Evolutionary conservation across 2,329 filamentous ascomycete species (phyloP).

Genomic region (Pseudogymnoascus sp.): DNA sequence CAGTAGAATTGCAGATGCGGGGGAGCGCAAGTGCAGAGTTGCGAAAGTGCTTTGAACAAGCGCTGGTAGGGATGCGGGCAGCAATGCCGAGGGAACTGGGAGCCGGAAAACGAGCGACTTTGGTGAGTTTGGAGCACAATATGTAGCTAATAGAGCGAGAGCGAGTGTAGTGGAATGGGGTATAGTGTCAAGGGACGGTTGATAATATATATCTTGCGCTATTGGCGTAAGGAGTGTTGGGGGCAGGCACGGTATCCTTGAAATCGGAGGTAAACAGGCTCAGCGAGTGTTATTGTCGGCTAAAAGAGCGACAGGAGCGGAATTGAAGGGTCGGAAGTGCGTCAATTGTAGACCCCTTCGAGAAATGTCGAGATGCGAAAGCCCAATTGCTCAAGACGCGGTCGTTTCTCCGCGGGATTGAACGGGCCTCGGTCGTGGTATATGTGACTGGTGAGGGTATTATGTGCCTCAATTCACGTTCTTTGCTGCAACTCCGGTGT

Average conservation of each 20-base stretch:
- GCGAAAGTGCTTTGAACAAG: not conserved
- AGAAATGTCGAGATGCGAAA: not conserved
- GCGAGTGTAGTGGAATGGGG: not conserved
- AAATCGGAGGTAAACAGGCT: not conserved
- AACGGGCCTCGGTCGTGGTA: not conserved
- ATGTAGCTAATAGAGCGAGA: not conserved
- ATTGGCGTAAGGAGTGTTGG: not conserved
- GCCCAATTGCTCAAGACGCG: not conserved
- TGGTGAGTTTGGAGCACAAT: not conserved
- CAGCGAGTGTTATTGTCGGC: constrained; percentile 3
- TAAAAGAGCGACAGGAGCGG: constrained; percentile 1
- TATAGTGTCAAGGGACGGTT: not conserved
- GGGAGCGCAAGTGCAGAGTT: not conserved
- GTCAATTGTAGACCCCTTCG: constrained; percentile 2
- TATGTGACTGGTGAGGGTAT: not conserved
- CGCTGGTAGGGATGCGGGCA: not conserved
- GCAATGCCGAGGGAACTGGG: not conserved
- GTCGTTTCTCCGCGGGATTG: not conserved
- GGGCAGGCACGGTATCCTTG: not conserved
- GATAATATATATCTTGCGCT: not conserved
- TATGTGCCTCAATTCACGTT: not conserved
- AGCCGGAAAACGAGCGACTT: not conserved
- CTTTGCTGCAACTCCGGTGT: not conserved
- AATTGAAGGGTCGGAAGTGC: not conserved
- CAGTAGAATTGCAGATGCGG: not conserved